Percentiles rank a stretch among this genome's conserved stretches.
These are phyloP conservation scores for Spathaspora sp. DNA, from an alignment of 1,139 yeast species.

Conservation along the genomic window DNA sequence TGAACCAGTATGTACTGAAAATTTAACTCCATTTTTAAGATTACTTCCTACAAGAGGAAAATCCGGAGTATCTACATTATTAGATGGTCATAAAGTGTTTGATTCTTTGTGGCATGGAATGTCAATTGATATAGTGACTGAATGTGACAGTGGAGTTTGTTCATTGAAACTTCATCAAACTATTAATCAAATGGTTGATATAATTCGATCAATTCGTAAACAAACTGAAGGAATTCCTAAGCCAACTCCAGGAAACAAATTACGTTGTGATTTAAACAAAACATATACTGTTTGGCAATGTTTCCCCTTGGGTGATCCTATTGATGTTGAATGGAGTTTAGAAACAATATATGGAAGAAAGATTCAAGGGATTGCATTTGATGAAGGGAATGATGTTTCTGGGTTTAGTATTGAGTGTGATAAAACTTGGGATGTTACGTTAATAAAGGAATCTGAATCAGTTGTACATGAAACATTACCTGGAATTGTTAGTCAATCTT, in stretches of 20 bases:
- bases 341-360: conserved; percentile 67
- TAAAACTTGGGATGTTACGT: conserved; percentile 47
- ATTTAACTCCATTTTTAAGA: conserved; percentile 89
- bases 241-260: conserved; percentile 65
- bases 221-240: conserved; percentile 65
- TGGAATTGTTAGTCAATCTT: conserved; percentile 21
- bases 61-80: conserved; percentile 80
- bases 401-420: conserved; percentile 46
- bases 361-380: conserved; percentile 64
- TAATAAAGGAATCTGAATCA: conserved; percentile 18
- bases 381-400: conserved; percentile 31
- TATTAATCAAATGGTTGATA: conserved; percentile 74
- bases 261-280: conserved; percentile 70
- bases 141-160: conserved; percentile 47
- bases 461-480: conserved; percentile 11
- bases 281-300: conserved; percentile 66
- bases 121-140: conserved; percentile 79
- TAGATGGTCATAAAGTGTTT: conserved; percentile 95
- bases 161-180: conserved; percentile 60
- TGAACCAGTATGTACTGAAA: conserved; percentile 97
- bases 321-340: conserved; percentile 53
- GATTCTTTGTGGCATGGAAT: conserved; percentile 94
- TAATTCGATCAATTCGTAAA: conserved; percentile 65
- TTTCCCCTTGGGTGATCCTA: conserved; percentile 66
- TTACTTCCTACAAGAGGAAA: conserved; percentile 90